A percentile compares a stretch with the other conserved stretches of the same genome.
phyloP scores from a whole-genome alignment of 1,139 yeast genomes.

The Geotrichum europaeum region DNA sequence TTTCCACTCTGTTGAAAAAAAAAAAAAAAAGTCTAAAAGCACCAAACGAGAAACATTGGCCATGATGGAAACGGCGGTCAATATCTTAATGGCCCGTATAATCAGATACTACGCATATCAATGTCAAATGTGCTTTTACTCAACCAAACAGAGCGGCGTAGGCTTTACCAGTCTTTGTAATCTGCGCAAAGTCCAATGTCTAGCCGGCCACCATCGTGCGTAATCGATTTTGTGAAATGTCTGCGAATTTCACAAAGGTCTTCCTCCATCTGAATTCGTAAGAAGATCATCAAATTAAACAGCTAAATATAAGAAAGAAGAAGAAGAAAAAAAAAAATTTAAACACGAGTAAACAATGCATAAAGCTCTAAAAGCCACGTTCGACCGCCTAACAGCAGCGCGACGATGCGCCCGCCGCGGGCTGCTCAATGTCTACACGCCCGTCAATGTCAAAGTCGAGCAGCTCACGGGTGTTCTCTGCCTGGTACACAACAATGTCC shows the following conservation, averaged over 20 bases:
- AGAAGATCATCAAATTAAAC: neutral
- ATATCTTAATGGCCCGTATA: no score
- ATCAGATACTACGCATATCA: no score
- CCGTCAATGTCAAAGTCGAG: slow-evolving; percentile 16
- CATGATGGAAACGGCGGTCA: neutral
- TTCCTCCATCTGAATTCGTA: neutral
- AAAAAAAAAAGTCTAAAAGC: neutral
- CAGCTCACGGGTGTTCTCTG: slow-evolving; percentile 10
- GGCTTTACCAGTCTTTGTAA: no score
- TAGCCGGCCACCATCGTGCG: neutral
- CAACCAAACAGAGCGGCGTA: no score
- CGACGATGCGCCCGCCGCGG: slow-evolving; percentile 1
- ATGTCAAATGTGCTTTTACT: no score
- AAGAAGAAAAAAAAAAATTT: neutral
- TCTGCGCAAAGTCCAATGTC: no score
- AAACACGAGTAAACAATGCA: neutral
- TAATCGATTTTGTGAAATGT: neutral
- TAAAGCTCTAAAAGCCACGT: neutral
- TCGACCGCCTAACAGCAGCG: slow-evolving; percentile 8
- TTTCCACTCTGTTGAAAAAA: no score
- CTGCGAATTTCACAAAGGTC: neutral
- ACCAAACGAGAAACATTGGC: neutral
- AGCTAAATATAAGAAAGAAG: neutral
- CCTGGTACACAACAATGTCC: slow-evolving; percentile 13
- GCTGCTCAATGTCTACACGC: slow-evolving; percentile 12